Evolutionary conservation across 345 rosid genomes (phyloP).

Genomic region (Populus euphratica): DNA sequence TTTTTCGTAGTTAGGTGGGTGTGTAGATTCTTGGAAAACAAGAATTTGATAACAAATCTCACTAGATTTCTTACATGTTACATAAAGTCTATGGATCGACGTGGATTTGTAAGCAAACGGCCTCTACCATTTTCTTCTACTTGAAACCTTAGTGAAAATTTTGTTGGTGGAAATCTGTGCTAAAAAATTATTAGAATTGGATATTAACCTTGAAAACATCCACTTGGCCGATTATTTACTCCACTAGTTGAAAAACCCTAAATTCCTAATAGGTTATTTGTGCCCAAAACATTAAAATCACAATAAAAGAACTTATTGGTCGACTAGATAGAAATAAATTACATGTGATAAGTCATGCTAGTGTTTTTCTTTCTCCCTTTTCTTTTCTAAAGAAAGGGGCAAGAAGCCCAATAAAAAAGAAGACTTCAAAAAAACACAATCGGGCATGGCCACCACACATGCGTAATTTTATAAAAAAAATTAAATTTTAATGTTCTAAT

Average conservation of each 20-base stretch:
- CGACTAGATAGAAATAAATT: neutral
- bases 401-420: too few species aligned
- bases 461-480: too few species aligned
- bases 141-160: neutral
- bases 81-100: slow-evolving; percentile 24
- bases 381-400: too few species aligned
- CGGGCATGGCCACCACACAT: too few species aligned
- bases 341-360: neutral
- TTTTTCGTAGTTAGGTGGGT: slow-evolving; percentile 47
- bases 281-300: neutral
- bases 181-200: neutral
- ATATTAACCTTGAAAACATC: neutral
- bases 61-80: slow-evolving; percentile 33
- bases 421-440: too few species aligned
- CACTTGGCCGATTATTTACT: neutral
- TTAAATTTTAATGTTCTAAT: too few species aligned
- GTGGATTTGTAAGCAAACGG: neutral
- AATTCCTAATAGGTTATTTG: neutral
- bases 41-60: slow-evolving; percentile 32
- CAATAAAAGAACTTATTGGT: neutral
- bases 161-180: neutral
- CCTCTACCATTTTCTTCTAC: neutral
- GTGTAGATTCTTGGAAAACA: slow-evolving; percentile 46
- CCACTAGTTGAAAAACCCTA: neutral
- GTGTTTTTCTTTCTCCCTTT: too few species aligned